Conservation (phyloP, 2,329 filamentous ascomycete genomes). For the Metarhizium anisopliae region DNA sequence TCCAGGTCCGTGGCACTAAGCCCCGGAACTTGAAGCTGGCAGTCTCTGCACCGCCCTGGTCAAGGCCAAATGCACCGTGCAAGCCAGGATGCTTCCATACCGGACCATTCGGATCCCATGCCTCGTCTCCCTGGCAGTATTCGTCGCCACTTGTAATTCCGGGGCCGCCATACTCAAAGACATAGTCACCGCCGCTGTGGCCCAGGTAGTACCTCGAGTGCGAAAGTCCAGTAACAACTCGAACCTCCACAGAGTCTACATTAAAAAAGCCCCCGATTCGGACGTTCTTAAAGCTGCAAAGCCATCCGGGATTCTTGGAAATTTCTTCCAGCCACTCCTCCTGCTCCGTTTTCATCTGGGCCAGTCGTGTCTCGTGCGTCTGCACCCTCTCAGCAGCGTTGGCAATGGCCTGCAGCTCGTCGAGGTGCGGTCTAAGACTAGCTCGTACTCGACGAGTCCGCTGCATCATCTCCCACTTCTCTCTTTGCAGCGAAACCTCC, state of each 20-base stretch:
- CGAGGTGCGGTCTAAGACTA: background rate
- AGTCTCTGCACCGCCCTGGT: background rate
- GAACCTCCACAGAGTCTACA: background rate
- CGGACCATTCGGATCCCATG: background rate
- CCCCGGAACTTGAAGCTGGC: constrained; percentile 11
- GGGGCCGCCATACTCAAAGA: constrained; percentile 14
- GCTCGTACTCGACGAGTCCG: background rate
- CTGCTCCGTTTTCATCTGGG: background rate
- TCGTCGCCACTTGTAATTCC: background rate
- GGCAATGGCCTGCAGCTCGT: background rate
- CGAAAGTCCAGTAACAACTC: background rate
- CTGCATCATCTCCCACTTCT: background rate
- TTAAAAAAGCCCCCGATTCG: background rate
- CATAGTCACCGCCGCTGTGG: constrained; percentile 15
- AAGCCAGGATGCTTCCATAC: background rate
- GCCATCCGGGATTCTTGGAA: background rate
- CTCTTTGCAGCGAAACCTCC: background rate
- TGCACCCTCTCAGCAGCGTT: background rate
- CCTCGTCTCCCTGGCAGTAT: background rate
- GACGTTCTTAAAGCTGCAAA: background rate
- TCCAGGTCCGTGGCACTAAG: constrained; percentile 12
- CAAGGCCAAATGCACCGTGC: background rate
- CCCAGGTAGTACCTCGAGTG: constrained; percentile 15
- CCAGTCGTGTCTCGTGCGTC: background rate
- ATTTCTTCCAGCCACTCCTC: background rate